Percentiles rank a stretch among this genome's conserved stretches.
phyloP scores from a whole-genome alignment of 768 basidiomycete genomes.

The Rhizopogon vinicolor region DNA sequence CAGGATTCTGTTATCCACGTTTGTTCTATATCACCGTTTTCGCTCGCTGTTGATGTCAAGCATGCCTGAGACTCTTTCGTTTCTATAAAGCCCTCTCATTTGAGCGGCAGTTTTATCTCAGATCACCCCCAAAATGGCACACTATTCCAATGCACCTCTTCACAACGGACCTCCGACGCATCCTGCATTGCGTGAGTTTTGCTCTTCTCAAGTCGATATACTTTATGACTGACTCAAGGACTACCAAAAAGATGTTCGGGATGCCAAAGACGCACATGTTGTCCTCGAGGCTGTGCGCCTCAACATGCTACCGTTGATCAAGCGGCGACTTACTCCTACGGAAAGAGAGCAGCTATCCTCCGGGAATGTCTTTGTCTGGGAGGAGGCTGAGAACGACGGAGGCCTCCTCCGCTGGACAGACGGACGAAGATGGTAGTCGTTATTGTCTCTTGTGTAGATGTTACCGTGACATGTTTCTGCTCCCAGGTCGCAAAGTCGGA shows the following conservation, averaged over 20 bases:
- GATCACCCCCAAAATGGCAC: slow-evolving; percentile 3
- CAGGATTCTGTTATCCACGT: slow-evolving; percentile 23
- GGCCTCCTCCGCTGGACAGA: slow-evolving; percentile 74
- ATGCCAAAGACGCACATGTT: slow-evolving; percentile 75
- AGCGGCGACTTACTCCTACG: slow-evolving; percentile 59
- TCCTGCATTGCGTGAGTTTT: slow-evolving; percentile 24
- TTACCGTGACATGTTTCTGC: slow-evolving; percentile 3
- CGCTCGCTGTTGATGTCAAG: slow-evolving; percentile 9
- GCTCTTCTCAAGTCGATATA: neutral
- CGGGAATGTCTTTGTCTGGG: slow-evolving; percentile 83
- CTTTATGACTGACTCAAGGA: slow-evolving; percentile 1
- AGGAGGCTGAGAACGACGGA: slow-evolving; percentile 74
- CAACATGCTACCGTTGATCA: slow-evolving; percentile 66
- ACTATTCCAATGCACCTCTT: slow-evolving; percentile 12
- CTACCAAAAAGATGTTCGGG: slow-evolving; percentile 55
- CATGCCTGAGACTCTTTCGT: slow-evolving; percentile 6
- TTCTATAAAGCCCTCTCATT: slow-evolving; percentile 19
- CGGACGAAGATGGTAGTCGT: slow-evolving; percentile 64
- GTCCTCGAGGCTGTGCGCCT: slow-evolving; percentile 74
- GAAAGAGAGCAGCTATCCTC: slow-evolving; percentile 68
- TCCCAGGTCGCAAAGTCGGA: slow-evolving; percentile 76
- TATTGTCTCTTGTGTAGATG: neutral
- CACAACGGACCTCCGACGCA: slow-evolving; percentile 24
- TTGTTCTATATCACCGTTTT: slow-evolving; percentile 17
- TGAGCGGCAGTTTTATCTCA: slow-evolving; percentile 1